Evolutionary conservation across 2,329 filamentous ascomycete species (phyloP).

Genomic region (Alternaria rosae): DNA sequence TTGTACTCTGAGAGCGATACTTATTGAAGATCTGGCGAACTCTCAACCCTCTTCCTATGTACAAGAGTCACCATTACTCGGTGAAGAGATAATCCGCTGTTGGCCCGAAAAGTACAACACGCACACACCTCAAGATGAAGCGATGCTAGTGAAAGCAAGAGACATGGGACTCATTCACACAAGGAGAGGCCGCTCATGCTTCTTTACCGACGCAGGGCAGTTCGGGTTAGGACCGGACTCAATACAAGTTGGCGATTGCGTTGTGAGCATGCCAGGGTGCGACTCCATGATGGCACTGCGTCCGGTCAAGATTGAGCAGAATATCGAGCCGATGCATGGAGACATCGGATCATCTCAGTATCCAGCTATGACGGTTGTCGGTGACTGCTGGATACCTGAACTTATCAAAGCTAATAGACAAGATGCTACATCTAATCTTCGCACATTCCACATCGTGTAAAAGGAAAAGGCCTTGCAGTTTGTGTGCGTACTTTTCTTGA

Average conservation of each 20-base stretch:
- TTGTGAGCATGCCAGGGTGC: neutral
- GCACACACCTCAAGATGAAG: no score
- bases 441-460: neutral
- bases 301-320: accelerated
- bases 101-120: no score
- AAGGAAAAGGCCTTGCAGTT: neutral
- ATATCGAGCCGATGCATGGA: accelerated
- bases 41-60: neutral
- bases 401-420: neutral
- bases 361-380: neutral
- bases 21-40: neutral
- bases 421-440: neutral
- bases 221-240: neutral
- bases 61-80: no score
- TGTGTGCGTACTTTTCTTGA: accelerated
- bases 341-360: neutral
- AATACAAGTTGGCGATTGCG: neutral
- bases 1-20: neutral
- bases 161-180: neutral
- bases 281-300: neutral
- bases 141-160: no score
- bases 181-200: neutral
- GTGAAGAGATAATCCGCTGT: no score
- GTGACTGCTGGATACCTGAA: neutral
- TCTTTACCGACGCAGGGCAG: neutral